Evolutionary conservation across 2,329 filamentous ascomycete genomes (phyloP).

Genomic region (Chalara sp.): DNA sequence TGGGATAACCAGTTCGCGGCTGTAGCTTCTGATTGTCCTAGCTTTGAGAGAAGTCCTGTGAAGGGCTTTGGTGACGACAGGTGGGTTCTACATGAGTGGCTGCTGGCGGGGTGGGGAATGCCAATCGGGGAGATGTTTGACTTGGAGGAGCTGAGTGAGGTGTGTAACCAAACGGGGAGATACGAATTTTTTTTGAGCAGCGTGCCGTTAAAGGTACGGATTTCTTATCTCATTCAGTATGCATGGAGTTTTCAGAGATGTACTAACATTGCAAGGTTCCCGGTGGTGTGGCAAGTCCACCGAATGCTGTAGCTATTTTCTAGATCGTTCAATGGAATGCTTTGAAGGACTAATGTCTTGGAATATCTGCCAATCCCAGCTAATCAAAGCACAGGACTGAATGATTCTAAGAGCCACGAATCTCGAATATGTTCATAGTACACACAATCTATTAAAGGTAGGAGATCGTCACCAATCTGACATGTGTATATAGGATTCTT

Average conservation of each 20-base stretch:
- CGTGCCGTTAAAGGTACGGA: not conserved
- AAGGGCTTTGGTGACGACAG: not conserved
- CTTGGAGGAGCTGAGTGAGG: conserved; percentile 13
- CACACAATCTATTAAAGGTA: too few relatives aligned
- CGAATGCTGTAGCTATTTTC: conserved; percentile 15
- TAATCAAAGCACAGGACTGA: too few relatives aligned
- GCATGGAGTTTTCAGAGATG: not conserved
- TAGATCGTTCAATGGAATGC: not conserved
- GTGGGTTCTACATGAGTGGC: conserved; percentile 9
- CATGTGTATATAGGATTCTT: too few relatives aligned
- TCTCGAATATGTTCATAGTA: too few relatives aligned
- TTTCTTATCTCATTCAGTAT: not conserved
- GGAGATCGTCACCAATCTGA: too few relatives aligned
- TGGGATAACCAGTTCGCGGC: conserved; percentile 1
- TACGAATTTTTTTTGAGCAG: conserved; percentile 17
- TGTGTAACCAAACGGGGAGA: conserved; percentile 7
- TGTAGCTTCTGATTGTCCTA: not conserved
- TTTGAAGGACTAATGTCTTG: too few relatives aligned
- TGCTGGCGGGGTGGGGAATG: conserved; percentile 15
- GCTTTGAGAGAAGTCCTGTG: not conserved
- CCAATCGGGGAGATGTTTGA: conserved; percentile 18
- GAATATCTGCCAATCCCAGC: too few relatives aligned
- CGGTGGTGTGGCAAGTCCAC: conserved; percentile 10
- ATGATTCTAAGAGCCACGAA: too few relatives aligned
- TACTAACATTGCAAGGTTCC: conserved; percentile 5